A percentile compares a stretch with the other conserved stretches of the same genome.
Conservation (phyloP, 2,329 filamentous ascomycete species). For the Graphiopsis chlorocephala region DNA sequence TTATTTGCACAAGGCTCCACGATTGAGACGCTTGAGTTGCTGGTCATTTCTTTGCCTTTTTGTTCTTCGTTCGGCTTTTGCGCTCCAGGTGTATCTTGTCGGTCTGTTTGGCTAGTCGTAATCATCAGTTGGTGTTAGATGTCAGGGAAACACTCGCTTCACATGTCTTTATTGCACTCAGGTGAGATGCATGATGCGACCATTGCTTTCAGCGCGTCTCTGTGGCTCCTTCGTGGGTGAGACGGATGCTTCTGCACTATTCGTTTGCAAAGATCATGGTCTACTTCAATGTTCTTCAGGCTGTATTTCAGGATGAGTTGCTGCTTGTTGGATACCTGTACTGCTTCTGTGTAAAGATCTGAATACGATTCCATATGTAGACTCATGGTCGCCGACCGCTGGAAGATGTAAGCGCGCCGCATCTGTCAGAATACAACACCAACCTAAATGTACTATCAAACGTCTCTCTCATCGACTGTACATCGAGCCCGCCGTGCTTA, state of each 20-base stretch:
- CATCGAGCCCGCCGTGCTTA: not conserved
- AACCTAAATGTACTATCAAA: not conserved
- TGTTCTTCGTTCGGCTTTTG: not conserved
- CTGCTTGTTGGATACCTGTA: not conserved
- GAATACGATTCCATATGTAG: not conserved
- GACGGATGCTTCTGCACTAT: no score
- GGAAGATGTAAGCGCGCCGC: not conserved
- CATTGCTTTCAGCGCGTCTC: no score
- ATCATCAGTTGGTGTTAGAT: no score
- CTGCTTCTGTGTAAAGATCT: not conserved
- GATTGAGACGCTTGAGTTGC: not conserved
- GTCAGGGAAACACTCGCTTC: no score
- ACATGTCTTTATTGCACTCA: no score
- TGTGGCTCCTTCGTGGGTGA: no score
- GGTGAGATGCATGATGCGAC: no score
- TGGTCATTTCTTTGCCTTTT: not conserved
- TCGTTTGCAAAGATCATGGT: no score
- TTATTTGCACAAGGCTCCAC: not conserved
- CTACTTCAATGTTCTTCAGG: no score
- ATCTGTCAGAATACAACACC: not conserved
- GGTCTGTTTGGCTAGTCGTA: no score
- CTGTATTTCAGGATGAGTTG: no score
- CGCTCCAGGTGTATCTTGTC: not conserved
- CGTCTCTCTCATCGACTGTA: not conserved
- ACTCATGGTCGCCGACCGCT: not conserved